Base-by-base conservation (phyloP, 805 yeast species). In the Vanderwaltozyma tropicalis region DNA sequence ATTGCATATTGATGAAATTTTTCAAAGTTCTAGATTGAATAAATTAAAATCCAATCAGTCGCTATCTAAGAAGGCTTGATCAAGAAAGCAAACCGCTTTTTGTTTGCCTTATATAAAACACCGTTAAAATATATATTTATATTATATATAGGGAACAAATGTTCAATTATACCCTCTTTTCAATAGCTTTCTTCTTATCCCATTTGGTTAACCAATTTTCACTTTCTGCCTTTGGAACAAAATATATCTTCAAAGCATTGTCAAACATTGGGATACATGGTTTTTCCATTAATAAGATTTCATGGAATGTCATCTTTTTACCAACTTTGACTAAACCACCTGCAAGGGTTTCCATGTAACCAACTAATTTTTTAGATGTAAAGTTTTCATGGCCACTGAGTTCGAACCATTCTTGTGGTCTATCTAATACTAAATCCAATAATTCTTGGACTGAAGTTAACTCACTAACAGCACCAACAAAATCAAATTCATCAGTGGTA, bases 311-410 rank as follows among this genome's bases (percentile, higher is more conserved):
- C 17, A 77, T 71, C 46, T 82, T 85, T 56, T 80, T 83, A 20
- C 95, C 95, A 4, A 81, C 75, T 59, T 85, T 86, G 32, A 86
- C 78, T 42, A 89, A 67, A 0, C 96, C 96, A 35, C 96, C 96
- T 2, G 76, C 52, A 24, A 63, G 68, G 0, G 96, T 85, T 57
- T 85, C 96, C 77, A 84, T 77, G 58, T 69, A 89, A 5, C 80
- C 80, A 36, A 82, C 79, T 19, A 87, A 61, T 38, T 71, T 72
- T 45, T 71, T 74, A 4, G 71, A 58, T 0, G 67, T 62, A 55
- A 86, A 85, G 42, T 77, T 72, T 29, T 53, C 46, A 20, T 80
- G 86, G 44, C 70, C 73, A 5, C 79, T 78, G 47, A 57, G 53
- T 31, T 68, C 71, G 51, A 78, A 80, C 79, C 83, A 85, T 30